A percentile compares a stretch with the other conserved stretches of the same genome.
Conservation (phyloP, 1,139 yeast genomes). For the Blastobotrys ciferrii region DNA sequence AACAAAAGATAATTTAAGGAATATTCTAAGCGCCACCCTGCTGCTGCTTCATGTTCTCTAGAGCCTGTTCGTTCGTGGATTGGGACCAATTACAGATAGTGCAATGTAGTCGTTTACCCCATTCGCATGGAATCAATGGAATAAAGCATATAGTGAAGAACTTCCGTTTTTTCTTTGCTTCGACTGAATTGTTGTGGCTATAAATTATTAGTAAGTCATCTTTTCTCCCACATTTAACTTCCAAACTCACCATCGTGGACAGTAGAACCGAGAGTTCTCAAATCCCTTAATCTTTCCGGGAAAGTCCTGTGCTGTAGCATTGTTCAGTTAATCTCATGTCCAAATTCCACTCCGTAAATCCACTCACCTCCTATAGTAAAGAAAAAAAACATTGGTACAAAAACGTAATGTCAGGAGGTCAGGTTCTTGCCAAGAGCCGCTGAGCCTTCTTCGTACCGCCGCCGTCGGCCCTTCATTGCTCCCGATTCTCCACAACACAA, state of each 20-base stretch:
- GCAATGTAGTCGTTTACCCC: slow-evolving; percentile 46
- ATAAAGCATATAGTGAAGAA: slow-evolving; percentile 48
- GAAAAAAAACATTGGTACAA: slow-evolving; percentile 21
- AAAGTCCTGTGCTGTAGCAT: slow-evolving; percentile 27
- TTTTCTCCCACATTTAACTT: neutral
- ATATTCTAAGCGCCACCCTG: slow-evolving; percentile 7
- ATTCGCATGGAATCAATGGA: slow-evolving; percentile 47
- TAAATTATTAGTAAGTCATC: slow-evolving; percentile 18
- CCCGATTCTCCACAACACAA: no score
- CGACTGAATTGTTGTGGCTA: slow-evolving; percentile 42
- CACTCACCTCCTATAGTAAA: slow-evolving; percentile 34
- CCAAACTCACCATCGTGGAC: slow-evolving; percentile 33
- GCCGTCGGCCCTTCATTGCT: neutral
- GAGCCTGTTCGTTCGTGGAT: slow-evolving; percentile 38
- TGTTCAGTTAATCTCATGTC: neutral
- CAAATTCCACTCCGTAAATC: neutral
- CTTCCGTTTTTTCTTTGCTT: slow-evolving; percentile 44
- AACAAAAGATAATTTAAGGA: no score
- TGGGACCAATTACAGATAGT: slow-evolving; percentile 48
- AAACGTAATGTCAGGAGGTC: neutral
- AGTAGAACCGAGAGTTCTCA: slow-evolving; percentile 30
- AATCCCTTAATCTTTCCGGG: slow-evolving; percentile 30
- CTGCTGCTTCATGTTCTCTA: slow-evolving; percentile 38
- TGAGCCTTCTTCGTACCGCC: neutral
- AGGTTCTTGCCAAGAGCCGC: neutral